Percentiles rank a stretch among this genome's conserved stretches.
phyloP scores from a whole-genome alignment of 1,139 yeast species.

The Arxiozyma slooffiae region DNA sequence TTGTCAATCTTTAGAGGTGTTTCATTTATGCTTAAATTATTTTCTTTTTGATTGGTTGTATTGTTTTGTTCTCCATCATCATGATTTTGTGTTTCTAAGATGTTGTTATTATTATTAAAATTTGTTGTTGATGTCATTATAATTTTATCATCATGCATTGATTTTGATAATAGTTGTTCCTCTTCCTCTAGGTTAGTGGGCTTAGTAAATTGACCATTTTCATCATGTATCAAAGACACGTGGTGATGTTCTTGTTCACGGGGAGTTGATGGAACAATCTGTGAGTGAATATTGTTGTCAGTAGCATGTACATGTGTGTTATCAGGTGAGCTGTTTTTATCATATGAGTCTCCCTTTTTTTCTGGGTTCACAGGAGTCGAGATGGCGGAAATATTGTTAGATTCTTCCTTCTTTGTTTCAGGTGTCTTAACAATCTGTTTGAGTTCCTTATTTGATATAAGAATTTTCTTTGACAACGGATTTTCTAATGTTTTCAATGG shows the following conservation, averaged over 20 bases:
- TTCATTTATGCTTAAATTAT: too few species aligned
- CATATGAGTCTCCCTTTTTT: neutral
- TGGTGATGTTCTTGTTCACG: neutral
- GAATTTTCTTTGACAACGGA: neutral
- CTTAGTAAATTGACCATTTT: neutral
- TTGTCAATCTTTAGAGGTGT: too few species aligned
- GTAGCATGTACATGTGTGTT: neutral
- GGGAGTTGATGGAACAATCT: neutral
- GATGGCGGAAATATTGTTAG: neutral
- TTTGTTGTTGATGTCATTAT: neutral
- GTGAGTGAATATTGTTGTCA: neutral
- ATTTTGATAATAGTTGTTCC: neutral
- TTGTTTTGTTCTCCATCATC: too few species aligned
- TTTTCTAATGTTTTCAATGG: neutral
- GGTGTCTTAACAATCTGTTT: neutral
- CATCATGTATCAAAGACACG: neutral
- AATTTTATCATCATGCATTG: neutral
- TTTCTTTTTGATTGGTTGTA: neutral
- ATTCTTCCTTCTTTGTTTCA: neutral
- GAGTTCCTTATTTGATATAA: neutral
- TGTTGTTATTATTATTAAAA: too few species aligned
- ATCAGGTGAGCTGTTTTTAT: neutral
- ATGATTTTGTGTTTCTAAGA: neutral
- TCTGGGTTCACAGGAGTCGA: neutral
- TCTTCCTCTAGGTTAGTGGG: neutral